phyloP scores from a whole-genome alignment of 257 asterid species.

The Ilex asprella region DNA sequence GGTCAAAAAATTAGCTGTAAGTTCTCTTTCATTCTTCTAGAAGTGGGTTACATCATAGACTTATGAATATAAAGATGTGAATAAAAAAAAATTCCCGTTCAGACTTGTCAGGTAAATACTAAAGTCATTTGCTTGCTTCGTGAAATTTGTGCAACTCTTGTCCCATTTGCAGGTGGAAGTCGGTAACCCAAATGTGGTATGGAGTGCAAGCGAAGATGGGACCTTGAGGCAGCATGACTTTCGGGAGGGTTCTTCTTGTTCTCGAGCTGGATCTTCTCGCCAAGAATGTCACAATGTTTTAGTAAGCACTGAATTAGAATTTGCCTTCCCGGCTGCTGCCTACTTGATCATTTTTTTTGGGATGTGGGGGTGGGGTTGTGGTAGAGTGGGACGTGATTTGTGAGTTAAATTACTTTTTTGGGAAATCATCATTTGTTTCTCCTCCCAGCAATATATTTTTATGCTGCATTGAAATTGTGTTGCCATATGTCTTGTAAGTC shows the following conservation, averaged over 20 bases:
- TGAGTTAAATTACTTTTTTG: no score
- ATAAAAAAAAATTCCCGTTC: no score
- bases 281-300: conserved; percentile 94
- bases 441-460: no score
- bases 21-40: conserved; percentile 18
- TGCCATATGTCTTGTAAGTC: no score
- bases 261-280: conserved; percentile 89
- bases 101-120: no score
- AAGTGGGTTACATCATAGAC: no score
- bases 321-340: neutral
- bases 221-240: conserved; percentile 96
- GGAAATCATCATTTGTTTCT: no score
- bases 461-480: no score
- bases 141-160: conserved; percentile 1
- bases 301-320: conserved; percentile 43
- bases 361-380: no score
- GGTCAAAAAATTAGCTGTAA: conserved; percentile 95
- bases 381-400: neutral
- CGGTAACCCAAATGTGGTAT: conserved; percentile 94
- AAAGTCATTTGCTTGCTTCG: no score
- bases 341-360: conserved; percentile 4
- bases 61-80: no score
- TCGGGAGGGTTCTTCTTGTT: conserved; percentile 94
- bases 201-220: conserved; percentile 99
- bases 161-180: conserved; percentile 63